These are phyloP conservation scores for Cardamine occulta DNA, from an alignment of 345 rosid genomes.

Conservation along the genomic window DNA sequence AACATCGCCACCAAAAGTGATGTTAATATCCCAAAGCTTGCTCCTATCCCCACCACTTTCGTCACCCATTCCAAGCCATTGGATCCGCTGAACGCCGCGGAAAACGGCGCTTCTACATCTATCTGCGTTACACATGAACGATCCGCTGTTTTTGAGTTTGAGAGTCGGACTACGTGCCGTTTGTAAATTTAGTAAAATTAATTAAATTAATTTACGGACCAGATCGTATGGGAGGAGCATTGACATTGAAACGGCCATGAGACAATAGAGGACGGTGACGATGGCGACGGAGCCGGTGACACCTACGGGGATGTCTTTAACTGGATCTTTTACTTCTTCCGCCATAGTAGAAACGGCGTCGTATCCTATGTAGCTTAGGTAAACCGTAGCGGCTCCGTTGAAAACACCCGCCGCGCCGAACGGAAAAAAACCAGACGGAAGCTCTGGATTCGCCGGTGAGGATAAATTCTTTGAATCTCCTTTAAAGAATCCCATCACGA, in stretches of 20 bases:
- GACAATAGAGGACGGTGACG: slow-evolving; percentile 82
- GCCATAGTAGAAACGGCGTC: slow-evolving; percentile 98
- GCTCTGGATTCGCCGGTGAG: slow-evolving; percentile 49
- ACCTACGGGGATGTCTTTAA: slow-evolving; percentile 84
- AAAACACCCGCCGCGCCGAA: slow-evolving; percentile 75
- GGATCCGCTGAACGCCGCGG: slow-evolving; percentile 72
- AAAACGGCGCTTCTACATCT: slow-evolving; percentile 79
- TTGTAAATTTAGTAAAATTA: neutral
- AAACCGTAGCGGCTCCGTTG: slow-evolving; percentile 83
- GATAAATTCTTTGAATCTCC: slow-evolving; percentile 72
- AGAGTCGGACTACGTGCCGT: slow-evolving; percentile 22
- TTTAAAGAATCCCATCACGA: slow-evolving; percentile 72
- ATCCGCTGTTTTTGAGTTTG: slow-evolving; percentile 16
- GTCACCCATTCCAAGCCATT: slow-evolving; percentile 79
- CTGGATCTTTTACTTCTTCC: slow-evolving; percentile 84
- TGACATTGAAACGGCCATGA: slow-evolving; percentile 96
- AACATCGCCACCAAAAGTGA: slow-evolving; percentile 91
- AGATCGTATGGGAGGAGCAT: slow-evolving; percentile 85
- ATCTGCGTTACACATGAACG: slow-evolving; percentile 58
- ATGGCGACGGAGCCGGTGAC: slow-evolving; percentile 81
- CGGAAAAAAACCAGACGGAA: slow-evolving; percentile 78
- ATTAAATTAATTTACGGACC: slow-evolving; percentile 12
- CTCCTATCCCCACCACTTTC: slow-evolving; percentile 87
- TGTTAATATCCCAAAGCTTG: slow-evolving; percentile 93
- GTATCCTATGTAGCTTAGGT: slow-evolving; percentile 89